A percentile compares a stretch with the other conserved stretches of the same genome.
phyloP scores from a whole-genome alignment of 768 basidiomycete genomes.

The Lactarius evosmus region DNA sequence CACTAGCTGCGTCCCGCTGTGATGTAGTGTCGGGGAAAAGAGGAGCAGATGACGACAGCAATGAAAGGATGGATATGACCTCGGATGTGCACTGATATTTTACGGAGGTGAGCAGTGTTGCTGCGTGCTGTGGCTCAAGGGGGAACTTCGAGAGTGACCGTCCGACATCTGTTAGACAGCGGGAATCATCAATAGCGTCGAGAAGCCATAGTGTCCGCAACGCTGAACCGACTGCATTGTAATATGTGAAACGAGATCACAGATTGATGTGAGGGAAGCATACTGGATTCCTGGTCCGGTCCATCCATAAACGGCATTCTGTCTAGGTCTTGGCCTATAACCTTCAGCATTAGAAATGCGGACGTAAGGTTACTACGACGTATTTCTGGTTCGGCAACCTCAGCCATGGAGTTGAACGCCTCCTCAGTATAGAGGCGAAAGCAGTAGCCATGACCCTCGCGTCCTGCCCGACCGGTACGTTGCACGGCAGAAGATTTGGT shows the following conservation, averaged over 20 bases:
- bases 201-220: slow-evolving; percentile 74
- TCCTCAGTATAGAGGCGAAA: slow-evolving; percentile 91
- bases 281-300: slow-evolving; percentile 73
- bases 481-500: slow-evolving; percentile 91
- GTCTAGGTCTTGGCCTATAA: slow-evolving; percentile 75
- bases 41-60: slow-evolving; percentile 77
- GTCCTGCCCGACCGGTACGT: slow-evolving; percentile 93
- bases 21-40: slow-evolving; percentile 77
- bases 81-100: slow-evolving; percentile 70
- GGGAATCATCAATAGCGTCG: slow-evolving; percentile 68
- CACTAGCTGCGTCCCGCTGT: slow-evolving; percentile 66
- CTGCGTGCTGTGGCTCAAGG: slow-evolving; percentile 80
- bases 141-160: slow-evolving; percentile 88
- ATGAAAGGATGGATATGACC: slow-evolving; percentile 78
- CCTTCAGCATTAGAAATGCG: slow-evolving; percentile 82
- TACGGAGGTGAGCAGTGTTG: slow-evolving; percentile 76
- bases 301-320: slow-evolving; percentile 86
- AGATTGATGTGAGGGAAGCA: slow-evolving; percentile 32
- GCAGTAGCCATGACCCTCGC: slow-evolving; percentile 86
- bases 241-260: neutral
- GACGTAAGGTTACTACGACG: slow-evolving; percentile 80
- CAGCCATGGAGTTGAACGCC: slow-evolving; percentile 61
- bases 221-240: slow-evolving; percentile 51
- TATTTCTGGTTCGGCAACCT: slow-evolving; percentile 84
- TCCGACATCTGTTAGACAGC: slow-evolving; percentile 67